Evolutionary conservation across 495 filamentous ascomycete genomes (phyloP), one percentile per base, ranked within the genome.

Genomic region (Tuber calosporum): DNA sequence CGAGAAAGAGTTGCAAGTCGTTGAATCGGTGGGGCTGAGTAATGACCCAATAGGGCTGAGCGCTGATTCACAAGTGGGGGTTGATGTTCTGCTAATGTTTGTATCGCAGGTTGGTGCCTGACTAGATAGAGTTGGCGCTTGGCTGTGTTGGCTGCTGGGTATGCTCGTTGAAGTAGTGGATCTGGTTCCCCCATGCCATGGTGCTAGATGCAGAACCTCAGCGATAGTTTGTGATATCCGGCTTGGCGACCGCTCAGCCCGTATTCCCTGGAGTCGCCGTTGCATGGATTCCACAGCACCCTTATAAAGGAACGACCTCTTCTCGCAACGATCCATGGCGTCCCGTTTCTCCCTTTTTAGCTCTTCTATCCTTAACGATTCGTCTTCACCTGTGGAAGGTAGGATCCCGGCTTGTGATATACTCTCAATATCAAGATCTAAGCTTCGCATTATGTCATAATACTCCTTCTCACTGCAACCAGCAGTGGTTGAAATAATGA

Each of bases 241-340:
- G 41, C 67, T 73, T 41, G 74, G 62, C 36, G 70, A 73, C 69
- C 71, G 67, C 43, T 70, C 58, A 2, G 68, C 43, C 42, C 73
- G 58, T 36, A 66, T 38, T 34, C 68, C 67, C 66, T 78, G 72
- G 30, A 75, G 70, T 36, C 80, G 81, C 38, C 80, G 80, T 66
- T 81, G 80, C 70, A 82, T 81, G 30, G 80, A 81, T 67, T 82
- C 80, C 26, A 81, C 71, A 26, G 80, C 80, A 53, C 80, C 80
- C 69, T 72, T 82, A 43, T 80, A 80, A 37, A 79, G 67, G 20
- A 81, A 73, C 45, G 68, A 66, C 69, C 77, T 81, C 58, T 78
- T 79, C 62, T 79, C 80, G 58, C 71, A 81, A 41, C 77, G 74
- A 34, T 81, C 80, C 77, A 81, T 81, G 40, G 80, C 73, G 34